Evolutionary conservation across 306 rosid genomes (phyloP).

Genomic region (Rosa persica): DNA sequence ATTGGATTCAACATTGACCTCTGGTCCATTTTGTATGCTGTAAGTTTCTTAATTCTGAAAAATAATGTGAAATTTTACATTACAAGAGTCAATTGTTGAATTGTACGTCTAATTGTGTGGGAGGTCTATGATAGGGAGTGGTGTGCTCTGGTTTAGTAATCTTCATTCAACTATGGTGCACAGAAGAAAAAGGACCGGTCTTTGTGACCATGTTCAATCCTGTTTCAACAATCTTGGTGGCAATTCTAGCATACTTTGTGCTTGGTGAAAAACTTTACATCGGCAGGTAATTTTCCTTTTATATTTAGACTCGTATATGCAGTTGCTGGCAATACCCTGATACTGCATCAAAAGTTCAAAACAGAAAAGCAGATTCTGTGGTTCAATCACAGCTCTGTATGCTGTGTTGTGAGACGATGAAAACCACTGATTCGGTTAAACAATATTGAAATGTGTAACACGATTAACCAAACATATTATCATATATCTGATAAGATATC

Average conservation of each 20-base stretch:
- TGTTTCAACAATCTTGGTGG: constrained; percentile 57
- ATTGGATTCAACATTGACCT: constrained; percentile 66
- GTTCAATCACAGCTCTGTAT: not conserved
- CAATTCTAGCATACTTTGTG: constrained; percentile 70
- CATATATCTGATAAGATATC: no score
- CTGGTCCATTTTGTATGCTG: constrained; percentile 69
- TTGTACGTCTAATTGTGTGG: constrained; percentile 6
- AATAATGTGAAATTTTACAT: not conserved
- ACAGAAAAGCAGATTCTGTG: not conserved
- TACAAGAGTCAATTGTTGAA: not conserved
- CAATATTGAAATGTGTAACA: not conserved
- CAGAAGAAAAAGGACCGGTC: constrained; percentile 74
- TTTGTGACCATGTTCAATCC: constrained; percentile 81
- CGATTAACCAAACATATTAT: no score
- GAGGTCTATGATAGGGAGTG: constrained; percentile 56
- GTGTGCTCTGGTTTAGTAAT: constrained; percentile 46
- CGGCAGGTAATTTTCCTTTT: constrained; percentile 56
- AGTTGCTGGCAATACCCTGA: not conserved
- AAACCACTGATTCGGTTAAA: not conserved
- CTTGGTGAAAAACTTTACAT: constrained; percentile 71
- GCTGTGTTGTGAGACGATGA: not conserved
- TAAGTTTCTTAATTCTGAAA: constrained; percentile 30
- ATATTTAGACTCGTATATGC: not conserved
- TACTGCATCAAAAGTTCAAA: not conserved
- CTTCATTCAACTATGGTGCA: constrained; percentile 77